A percentile compares a stretch with the other conserved stretches of the same genome.
These are phyloP conservation scores for Aquilaria malaccensis DNA, from an alignment of 345 rosid genomes.

Conservation along the genomic window DNA sequence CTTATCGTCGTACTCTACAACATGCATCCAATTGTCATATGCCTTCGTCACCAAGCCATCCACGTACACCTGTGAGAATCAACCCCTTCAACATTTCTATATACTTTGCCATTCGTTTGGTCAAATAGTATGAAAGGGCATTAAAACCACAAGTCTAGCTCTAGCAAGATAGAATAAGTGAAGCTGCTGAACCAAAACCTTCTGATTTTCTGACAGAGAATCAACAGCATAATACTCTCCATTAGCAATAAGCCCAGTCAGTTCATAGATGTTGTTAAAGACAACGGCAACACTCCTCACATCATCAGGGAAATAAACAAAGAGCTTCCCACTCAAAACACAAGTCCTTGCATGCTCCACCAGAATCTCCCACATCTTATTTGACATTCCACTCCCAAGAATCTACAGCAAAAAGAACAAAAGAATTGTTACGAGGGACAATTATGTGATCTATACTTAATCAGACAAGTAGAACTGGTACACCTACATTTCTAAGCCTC, in stretches of 20 bases:
- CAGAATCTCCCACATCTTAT: constrained; percentile 98
- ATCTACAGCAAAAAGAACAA: constrained; percentile 36
- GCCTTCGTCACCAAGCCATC: constrained; percentile 91
- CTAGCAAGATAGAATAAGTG: background rate
- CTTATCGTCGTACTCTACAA: constrained; percentile 80
- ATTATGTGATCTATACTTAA: too few species aligned
- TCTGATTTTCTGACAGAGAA: constrained; percentile 79
- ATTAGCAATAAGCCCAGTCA: constrained; percentile 68
- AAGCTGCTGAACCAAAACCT: constrained; percentile 31
- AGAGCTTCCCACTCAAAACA: constrained; percentile 67
- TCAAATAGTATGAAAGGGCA: too few species aligned
- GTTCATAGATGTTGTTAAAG: constrained; percentile 72
- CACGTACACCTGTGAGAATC: constrained; percentile 44
- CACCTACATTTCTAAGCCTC: constrained; percentile 68
- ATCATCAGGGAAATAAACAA: constrained; percentile 64
- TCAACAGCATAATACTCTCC: constrained; percentile 53
- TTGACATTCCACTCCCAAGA: constrained; percentile 99
- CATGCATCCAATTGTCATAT: constrained; percentile 94
- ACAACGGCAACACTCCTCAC: constrained; percentile 52
- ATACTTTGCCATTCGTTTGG: too few species aligned
- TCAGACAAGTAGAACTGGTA: background rate
- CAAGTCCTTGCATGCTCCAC: constrained; percentile 95
- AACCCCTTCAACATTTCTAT: too few species aligned
- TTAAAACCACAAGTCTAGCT: background rate
- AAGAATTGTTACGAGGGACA: too few species aligned